Evolutionary conservation across 176 grass and related monocot species (phyloP), one percentile per base, ranked within the genome.

Genomic region (Echinochloa phyllopogon): DNA sequence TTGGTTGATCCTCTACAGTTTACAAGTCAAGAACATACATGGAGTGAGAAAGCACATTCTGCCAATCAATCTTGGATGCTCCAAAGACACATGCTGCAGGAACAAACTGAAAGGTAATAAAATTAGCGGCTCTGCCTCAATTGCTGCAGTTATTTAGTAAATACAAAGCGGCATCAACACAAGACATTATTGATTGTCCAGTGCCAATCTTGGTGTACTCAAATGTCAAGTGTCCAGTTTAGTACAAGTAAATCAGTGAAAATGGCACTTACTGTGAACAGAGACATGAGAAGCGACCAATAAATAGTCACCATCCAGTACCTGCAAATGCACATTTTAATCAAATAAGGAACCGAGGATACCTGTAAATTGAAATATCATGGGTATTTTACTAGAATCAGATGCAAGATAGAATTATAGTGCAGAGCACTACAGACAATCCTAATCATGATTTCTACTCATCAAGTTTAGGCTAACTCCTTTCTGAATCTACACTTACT

Each of bases 221-320:
- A 56, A 64, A 21, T 47, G 53, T 50, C 10, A 81, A 65, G 36
- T 40, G 39, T 24, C 40, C 25, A 24, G 10, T 20, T 69, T 44
- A 52, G 58, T 83, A 75, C 79, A 21, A 84, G 8, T 20, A 51
- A 74, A 78, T 9, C 38, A 67, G 42, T n/a, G 3, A 1, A 85
- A 73, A 82, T 39, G 74, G 24, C 17, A 87, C 90, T 90, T 87
- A 98, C 93, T 0, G 93, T 95, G 83, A 98, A 90, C 12, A 98
- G 75, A 17, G 87, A 98, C 93, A 98, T 95, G 62, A 90, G 88
- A 75, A 86, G 65, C 25, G 91, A 99, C 96, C 97, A 99, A 88
- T 96, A 99, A 48, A 55, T 27, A 69, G 90, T 96, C 81, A 73
- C 67, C 47, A 33, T 50, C 88, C 89, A 99, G 72, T 92, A 96